phyloP scores from a whole-genome alignment of 345 rosid genomes.

The Camelina hispida region DNA sequence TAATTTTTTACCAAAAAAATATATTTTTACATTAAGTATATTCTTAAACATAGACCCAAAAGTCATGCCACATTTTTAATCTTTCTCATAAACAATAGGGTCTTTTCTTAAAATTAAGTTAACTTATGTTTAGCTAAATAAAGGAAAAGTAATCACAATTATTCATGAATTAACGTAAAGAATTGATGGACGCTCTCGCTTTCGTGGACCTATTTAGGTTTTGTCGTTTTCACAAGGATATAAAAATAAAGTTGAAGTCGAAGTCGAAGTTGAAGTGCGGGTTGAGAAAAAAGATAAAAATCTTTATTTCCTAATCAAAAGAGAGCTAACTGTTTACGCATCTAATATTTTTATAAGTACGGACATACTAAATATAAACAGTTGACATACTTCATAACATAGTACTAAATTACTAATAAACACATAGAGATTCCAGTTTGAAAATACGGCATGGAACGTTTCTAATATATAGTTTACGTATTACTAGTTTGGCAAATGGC shows the following conservation, averaged over 20 bases:
- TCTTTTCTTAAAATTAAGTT: background rate
- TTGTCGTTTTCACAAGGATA: constrained; percentile 37
- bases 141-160: constrained; percentile 11
- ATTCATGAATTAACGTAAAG: constrained; percentile 22
- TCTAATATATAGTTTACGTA: constrained; percentile 3
- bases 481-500: constrained; percentile 5
- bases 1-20: background rate
- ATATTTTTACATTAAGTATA: background rate
- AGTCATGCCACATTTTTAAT: background rate
- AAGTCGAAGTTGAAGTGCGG: constrained; percentile 38
- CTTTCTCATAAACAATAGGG: background rate
- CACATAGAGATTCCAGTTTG: constrained; percentile 20
- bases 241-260: constrained; percentile 31
- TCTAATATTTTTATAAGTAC: background rate
- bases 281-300: background rate
- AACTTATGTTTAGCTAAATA: background rate
- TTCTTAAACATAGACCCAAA: constrained; percentile 7
- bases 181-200: constrained; percentile 28
- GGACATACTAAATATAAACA: background rate
- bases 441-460: constrained; percentile 29
- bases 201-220: constrained; percentile 33
- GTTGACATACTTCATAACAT: background rate
- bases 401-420: background rate
- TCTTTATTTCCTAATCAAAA: background rate
- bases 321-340: constrained; percentile 38